Conservation (phyloP, 202 grass and related monocot species). For the Zoysia matrella region DNA sequence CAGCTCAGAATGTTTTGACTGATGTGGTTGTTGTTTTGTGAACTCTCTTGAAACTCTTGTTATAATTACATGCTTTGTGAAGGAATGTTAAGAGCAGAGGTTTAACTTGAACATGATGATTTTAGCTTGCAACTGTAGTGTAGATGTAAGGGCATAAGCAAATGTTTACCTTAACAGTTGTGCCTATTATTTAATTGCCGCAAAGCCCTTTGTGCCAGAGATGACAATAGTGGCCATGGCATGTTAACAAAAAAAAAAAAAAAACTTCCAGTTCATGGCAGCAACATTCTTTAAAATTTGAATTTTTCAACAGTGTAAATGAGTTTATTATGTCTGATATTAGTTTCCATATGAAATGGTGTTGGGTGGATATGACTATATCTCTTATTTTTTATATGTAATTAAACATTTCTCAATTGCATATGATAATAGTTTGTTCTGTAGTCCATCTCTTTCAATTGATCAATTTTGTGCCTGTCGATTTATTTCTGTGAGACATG, state of each 20-base stretch:
- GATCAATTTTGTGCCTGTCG: conserved; percentile 5
- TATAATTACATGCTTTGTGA: background rate
- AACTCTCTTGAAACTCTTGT: background rate
- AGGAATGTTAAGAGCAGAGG: background rate
- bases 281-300: background rate
- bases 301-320: conserved; percentile 10
- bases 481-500: conserved; percentile 36
- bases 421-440: conserved; percentile 47
- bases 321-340: conserved; percentile 27
- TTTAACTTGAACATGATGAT: conserved; percentile 2
- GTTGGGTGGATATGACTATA: conserved; percentile 10
- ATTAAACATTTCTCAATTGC: conserved; percentile 30
- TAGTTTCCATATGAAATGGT: conserved; percentile 13
- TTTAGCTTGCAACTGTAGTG: background rate
- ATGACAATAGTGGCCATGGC: background rate
- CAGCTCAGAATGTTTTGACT: conserved; percentile 15
- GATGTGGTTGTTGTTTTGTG: conserved; percentile 26
- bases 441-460: background rate
- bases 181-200: conserved; percentile 9
- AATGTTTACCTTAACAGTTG: background rate
- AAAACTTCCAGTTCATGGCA: background rate
- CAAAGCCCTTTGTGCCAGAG: background rate
- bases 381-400: conserved; percentile 3
- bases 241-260: conserved; percentile 5
- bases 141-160: background rate